Evolutionary conservation across 2,329 filamentous ascomycete genomes (phyloP).

Genomic region (Colletotrichum truncatum): DNA sequence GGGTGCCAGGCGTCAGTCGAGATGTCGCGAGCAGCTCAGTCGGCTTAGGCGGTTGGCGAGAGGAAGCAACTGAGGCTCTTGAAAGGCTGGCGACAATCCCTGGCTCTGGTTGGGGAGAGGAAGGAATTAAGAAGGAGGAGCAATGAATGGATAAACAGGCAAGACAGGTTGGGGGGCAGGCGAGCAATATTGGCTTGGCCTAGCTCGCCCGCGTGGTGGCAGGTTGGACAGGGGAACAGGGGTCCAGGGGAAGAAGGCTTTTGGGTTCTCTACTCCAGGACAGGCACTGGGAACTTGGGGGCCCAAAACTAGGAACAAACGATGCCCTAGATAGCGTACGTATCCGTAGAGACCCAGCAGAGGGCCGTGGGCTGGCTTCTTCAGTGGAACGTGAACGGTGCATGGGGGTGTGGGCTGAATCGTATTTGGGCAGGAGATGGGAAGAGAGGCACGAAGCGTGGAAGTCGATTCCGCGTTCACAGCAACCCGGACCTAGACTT

Average conservation of each 20-base stretch:
- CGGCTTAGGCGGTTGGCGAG: not conserved
- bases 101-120: conserved; percentile 4
- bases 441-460: not conserved
- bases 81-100: conserved; percentile 14
- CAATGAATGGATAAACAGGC: not conserved
- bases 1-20: not conserved
- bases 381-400: conserved; percentile 13
- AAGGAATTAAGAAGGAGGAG: conserved; percentile 9
- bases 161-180: conserved; percentile 4
- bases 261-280: not conserved
- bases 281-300: conserved; percentile 1
- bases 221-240: conserved; percentile 11
- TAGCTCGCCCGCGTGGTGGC: conserved; percentile 19
- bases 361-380: conserved; percentile 17
- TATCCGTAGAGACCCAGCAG: not conserved
- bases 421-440: not conserved
- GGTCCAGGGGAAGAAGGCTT: conserved; percentile 2
- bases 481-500: not conserved
- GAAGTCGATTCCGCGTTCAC: not conserved
- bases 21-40: not conserved
- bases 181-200: conserved; percentile 27
- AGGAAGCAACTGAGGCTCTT: conserved; percentile 15
- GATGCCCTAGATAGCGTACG: too few relatives aligned
- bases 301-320: conserved; percentile 19
- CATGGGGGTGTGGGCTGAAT: conserved; percentile 10